Evolutionary conservation across 2,329 filamentous ascomycete genomes (phyloP).

Genomic region (Arthrobotrys pseudoclavata): DNA sequence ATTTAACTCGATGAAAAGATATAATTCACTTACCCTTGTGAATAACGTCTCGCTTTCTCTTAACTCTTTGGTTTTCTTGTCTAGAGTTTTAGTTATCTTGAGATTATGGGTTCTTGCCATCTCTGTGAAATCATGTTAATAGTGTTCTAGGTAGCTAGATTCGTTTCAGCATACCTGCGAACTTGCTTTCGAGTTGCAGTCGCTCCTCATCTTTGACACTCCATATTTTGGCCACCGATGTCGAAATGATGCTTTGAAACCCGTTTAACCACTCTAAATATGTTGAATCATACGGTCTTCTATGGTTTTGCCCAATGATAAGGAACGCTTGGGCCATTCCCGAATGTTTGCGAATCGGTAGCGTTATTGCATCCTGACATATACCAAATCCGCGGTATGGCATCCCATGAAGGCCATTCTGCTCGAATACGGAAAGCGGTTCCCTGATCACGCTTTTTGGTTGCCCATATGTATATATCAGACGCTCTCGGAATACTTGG

Average conservation of each 20-base stretch:
- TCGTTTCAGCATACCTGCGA: conserved; percentile 26
- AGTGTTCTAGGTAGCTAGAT: background rate
- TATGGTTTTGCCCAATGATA: conserved; percentile 82
- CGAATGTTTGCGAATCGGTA: conserved; percentile 83
- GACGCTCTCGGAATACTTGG: conserved; percentile 45
- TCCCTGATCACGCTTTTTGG: conserved; percentile 26
- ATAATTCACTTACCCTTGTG: conserved; percentile 67
- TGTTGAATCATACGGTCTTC: conserved; percentile 82
- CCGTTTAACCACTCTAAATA: conserved; percentile 71
- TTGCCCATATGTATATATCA: conserved; percentile 51
- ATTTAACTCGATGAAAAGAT: background rate
- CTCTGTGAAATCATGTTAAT: conserved; percentile 5
- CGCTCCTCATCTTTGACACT: conserved; percentile 53
- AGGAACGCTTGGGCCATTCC: conserved; percentile 78
- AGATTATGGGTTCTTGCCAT: conserved; percentile 48
- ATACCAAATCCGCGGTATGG: conserved; percentile 63
- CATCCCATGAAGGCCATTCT: conserved; percentile 18
- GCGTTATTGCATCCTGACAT: conserved; percentile 79
- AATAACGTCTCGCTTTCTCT: conserved; percentile 81
- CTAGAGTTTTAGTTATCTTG: conserved; percentile 46
- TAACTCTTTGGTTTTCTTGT: conserved; percentile 71
- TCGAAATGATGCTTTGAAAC: conserved; percentile 48
- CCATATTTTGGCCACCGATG: conserved; percentile 53
- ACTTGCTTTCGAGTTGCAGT: conserved; percentile 40
- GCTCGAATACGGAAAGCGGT: conserved; percentile 24